These are phyloP conservation scores for Crithidia acanthocephali DNA, from an alignment of 208 protist species.

Conservation along the genomic window DNA sequence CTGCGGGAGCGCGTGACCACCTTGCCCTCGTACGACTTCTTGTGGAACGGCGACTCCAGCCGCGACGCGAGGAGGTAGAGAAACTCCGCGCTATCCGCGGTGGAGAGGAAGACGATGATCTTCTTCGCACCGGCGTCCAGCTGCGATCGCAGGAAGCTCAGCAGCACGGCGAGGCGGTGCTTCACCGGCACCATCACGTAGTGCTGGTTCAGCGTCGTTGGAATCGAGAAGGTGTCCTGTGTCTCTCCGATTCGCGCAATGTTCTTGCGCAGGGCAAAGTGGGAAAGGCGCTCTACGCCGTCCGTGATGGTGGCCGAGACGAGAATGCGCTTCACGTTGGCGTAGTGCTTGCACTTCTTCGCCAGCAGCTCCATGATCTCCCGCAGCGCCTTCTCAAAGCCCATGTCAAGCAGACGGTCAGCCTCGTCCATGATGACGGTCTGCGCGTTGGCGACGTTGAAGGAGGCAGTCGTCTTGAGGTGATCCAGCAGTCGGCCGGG, in stretches of 20 bases:
- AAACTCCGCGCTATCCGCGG: constrained; percentile 97
- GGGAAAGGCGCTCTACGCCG: constrained; percentile 87
- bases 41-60: constrained; percentile 69
- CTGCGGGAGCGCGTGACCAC: constrained; percentile 29
- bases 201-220: constrained; percentile 78
- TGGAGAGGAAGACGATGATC: constrained; percentile 98
- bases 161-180: constrained; percentile 94
- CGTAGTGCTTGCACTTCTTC: constrained; percentile 64
- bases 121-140: constrained; percentile 95
- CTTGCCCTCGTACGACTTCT: constrained; percentile 36
- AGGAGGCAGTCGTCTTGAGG: constrained; percentile 76
- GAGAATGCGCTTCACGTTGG: constrained; percentile 97
- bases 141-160: constrained; percentile 89
- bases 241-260: constrained; percentile 68
- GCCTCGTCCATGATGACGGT: constrained; percentile 98
- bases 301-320: constrained; percentile 97
- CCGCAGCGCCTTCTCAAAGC: constrained; percentile 97
- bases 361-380: constrained; percentile 95
- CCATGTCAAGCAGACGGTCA: constrained; percentile 99
- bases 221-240: constrained; percentile 78
- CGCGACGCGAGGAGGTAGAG: constrained; percentile 95
- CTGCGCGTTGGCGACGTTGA: constrained; percentile 61
- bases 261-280: constrained; percentile 81
- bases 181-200: constrained; percentile 76
- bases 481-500: constrained; percentile 92